These are phyloP conservation scores for Cynanchum wilfordii DNA, from an alignment of 257 asterid species.

Conservation along the genomic window DNA sequence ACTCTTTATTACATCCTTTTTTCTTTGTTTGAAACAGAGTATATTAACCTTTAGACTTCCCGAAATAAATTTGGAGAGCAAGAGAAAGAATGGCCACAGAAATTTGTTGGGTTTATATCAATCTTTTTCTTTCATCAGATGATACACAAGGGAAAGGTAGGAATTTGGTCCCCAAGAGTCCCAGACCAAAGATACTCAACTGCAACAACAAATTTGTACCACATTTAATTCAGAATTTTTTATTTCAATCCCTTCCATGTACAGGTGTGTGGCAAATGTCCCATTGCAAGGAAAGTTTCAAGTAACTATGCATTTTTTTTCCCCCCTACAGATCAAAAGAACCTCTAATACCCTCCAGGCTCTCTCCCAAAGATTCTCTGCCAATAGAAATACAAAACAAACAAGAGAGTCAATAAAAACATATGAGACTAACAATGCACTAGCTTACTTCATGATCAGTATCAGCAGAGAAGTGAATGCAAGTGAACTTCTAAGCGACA, in stretches of 20 bases:
- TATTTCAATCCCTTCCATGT: background rate
- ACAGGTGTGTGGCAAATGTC: background rate
- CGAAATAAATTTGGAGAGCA: no score
- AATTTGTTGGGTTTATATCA: no score
- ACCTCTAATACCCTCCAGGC: conserved; percentile 73
- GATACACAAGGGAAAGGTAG: no score
- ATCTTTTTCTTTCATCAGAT: background rate
- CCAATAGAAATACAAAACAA: conserved; percentile 18
- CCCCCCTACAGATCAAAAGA: conserved; percentile 32
- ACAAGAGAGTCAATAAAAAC: background rate
- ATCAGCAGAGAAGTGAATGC: background rate
- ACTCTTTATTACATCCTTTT: no score
- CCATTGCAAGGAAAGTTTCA: background rate
- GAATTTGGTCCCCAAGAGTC: background rate
- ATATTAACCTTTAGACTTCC: no score
- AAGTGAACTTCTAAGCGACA: background rate
- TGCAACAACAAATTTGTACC: background rate
- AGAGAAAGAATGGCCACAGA: no score
- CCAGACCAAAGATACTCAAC: background rate
- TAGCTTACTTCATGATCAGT: background rate
- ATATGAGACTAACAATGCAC: background rate
- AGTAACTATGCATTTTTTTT: background rate
- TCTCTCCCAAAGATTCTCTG: conserved; percentile 91
- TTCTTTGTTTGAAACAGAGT: no score
- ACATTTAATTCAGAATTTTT: background rate